These are phyloP conservation scores for Coleophoma crateriformis DNA, from an alignment of 2,329 filamentous ascomycete genomes.

Conservation along the genomic window DNA sequence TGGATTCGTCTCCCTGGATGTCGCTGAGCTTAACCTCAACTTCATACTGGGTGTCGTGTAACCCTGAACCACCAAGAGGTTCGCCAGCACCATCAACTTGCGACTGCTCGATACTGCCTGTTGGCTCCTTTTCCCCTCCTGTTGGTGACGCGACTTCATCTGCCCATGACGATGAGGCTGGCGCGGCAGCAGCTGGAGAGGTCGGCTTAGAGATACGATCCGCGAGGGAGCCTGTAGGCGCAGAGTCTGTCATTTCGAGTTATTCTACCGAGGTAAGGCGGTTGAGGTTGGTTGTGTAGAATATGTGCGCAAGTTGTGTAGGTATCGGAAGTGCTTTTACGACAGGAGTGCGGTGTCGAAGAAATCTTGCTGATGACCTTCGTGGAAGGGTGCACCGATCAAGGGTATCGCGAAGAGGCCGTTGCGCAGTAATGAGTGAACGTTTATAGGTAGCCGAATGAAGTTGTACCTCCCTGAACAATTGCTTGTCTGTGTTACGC, in stretches of 20 bases:
- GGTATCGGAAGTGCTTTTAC: not conserved
- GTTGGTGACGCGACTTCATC: constrained; percentile 31
- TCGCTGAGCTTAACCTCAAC: constrained; percentile 92
- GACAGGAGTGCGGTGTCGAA: not conserved
- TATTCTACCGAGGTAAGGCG: not conserved
- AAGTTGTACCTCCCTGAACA: too few species aligned
- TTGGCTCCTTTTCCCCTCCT: constrained; percentile 6
- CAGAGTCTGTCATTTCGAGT: constrained; percentile 13
- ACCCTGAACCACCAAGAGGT: constrained; percentile 40
- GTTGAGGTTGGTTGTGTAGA: not conserved
- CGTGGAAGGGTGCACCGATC: too few species aligned
- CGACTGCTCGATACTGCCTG: constrained; percentile 6
- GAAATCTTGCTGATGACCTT: too few species aligned
- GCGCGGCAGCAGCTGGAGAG: not conserved
- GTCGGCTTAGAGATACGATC: constrained; percentile 39
- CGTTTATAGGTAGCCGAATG: too few species aligned
- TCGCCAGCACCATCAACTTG: constrained; percentile 40
- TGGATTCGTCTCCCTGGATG: constrained; percentile 78
- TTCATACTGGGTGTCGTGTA: constrained; percentile 72
- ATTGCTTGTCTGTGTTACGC: too few species aligned
- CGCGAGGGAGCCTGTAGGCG: constrained; percentile 32
- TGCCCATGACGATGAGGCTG: constrained; percentile 29
- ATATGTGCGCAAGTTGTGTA: not conserved
- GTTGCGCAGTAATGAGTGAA: too few species aligned
- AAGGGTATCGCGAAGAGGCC: too few species aligned